Evolutionary conservation across 129 eudicot species (phyloP), one percentile per base, ranked within the genome.

Genomic region (Pseudognaphalium luteoalbum): DNA sequence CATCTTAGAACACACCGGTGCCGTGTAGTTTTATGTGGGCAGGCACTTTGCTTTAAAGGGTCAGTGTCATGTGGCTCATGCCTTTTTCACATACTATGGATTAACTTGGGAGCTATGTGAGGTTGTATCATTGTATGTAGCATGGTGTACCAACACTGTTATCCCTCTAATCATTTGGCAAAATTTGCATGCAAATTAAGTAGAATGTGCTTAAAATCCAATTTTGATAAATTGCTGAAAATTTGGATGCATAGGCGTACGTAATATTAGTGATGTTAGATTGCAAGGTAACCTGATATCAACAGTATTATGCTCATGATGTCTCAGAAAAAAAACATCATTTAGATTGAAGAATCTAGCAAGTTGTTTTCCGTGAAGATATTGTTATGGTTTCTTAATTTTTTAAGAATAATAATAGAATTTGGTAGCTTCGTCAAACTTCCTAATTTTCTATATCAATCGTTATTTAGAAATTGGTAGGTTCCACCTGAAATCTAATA

Each of bases 111-210:
- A 76, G 80, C 56, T 66, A 20, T 56, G 19, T 68, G 59, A 77
- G 75, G 68, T 76, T 66, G 66, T 77, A 25, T 68, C 74, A 22
- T 57, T n/a, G 29, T n/a, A 57, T 39, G 29, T 56, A 9, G 15
- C 47, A 67, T 77, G 44, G 9, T 77, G 47, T 69, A 59, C 28
- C 69, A 77, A 57, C 50, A 77, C 5, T 28, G 39, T 57, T 37
- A 39, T 68, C 34, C 70, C 21, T 57, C 33, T 68, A 77, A 28
- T 39, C 69, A 58, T 51, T 34, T n/a, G 41, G 29, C 7, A 57
- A 30, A 56, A 7, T 10, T 76, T 66, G 66, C 68, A 56, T 42
- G 22, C 28, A 17, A 33, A 15, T 25, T 37, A 76, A 56, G 41
- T 28, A 9, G 69, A 77, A 68, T 7, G 30, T 21, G 44, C 75